Percentiles rank a stretch among this genome's conserved stretches.
Evolutionary conservation across 495 filamentous ascomycete genomes (phyloP).

Genomic region (Tuber calosporum): DNA sequence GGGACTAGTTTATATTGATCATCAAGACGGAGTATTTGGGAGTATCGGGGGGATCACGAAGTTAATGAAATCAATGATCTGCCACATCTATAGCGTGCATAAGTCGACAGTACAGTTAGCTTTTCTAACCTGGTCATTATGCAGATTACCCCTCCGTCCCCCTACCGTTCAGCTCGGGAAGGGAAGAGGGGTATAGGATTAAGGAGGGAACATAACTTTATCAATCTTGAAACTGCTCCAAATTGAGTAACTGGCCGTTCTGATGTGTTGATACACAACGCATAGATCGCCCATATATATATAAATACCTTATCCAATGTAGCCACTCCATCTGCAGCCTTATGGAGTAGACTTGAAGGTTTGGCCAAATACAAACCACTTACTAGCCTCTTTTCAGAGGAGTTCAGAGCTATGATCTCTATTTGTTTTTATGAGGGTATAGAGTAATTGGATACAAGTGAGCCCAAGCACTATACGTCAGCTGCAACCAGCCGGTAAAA

Average conservation of each 20-base stretch:
- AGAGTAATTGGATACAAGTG: background rate
- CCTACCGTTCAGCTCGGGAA: background rate
- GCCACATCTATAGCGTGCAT: constrained; percentile 2
- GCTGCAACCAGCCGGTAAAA: constrained; percentile 4
- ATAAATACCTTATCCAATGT: background rate
- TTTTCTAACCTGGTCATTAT: background rate
- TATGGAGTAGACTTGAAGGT: background rate
- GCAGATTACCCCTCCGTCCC: background rate
- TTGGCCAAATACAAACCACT: background rate
- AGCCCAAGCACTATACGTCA: background rate
- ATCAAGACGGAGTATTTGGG: constrained; percentile 6
- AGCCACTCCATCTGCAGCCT: constrained; percentile 1
- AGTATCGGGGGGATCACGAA: constrained; percentile 4
- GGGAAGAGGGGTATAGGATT: background rate
- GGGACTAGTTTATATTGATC: constrained; percentile 8
- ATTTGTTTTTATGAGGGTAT: background rate
- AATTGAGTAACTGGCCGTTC: background rate
- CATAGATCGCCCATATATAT: background rate
- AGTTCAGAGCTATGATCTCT: background rate
- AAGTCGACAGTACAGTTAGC: background rate
- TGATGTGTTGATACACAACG: background rate
- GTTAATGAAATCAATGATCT: constrained; percentile 4
- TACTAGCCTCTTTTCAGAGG: background rate
- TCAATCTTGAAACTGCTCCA: background rate
- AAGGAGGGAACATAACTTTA: background rate